Evolutionary conservation across 345 rosid genomes (phyloP).

Genomic region (Nephelium lappaceum): DNA sequence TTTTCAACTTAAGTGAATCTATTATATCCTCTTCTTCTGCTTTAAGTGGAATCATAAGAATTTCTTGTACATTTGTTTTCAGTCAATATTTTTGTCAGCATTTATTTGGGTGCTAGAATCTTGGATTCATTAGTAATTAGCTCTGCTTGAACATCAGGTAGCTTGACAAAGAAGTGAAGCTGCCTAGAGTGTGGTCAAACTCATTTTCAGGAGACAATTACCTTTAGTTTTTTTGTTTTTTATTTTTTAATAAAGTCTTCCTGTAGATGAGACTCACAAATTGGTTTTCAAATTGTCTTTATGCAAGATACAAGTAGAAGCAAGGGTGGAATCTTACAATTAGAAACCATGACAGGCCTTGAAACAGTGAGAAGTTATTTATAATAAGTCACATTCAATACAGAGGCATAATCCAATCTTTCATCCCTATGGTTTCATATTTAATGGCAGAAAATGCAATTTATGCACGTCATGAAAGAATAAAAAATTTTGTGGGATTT

Average conservation of each 20-base stretch:
- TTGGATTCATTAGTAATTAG: background rate
- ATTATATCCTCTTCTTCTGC: background rate
- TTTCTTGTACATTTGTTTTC: background rate
- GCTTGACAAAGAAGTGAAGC: too few species aligned
- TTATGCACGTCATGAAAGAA: background rate
- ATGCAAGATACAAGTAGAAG: background rate
- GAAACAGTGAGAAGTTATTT: background rate
- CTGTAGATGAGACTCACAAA: background rate
- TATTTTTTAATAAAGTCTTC: background rate
- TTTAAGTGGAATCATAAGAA: background rate
- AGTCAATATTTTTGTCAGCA: background rate
- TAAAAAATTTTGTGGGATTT: background rate
- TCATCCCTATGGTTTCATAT: background rate
- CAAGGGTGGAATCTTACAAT: background rate
- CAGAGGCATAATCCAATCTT: background rate
- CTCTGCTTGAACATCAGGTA: background rate
- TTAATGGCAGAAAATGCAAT: background rate
- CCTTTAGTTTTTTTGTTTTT: background rate
- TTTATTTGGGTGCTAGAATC: background rate
- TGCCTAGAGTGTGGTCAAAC: background rate
- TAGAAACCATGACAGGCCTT: slow-evolving; percentile 6
- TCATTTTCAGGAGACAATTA: background rate
- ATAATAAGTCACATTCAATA: background rate
- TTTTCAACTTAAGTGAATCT: background rate
- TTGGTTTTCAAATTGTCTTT: slow-evolving; percentile 10